Evolutionary conservation across 148 eudicot species (phyloP), one percentile per base, ranked within the genome.

Genomic region (Hydrangea macrophylla): DNA sequence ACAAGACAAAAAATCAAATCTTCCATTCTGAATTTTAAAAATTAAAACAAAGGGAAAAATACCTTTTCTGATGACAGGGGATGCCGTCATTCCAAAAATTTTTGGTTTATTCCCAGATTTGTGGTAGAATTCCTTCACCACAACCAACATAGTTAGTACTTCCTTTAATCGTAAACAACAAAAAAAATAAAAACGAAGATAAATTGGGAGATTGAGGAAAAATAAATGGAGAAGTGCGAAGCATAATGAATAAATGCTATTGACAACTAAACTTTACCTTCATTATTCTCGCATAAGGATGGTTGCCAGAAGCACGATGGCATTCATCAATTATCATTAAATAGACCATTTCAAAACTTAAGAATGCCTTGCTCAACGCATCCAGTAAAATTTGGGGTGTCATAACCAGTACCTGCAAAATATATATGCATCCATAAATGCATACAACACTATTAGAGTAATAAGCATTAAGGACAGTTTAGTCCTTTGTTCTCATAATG

Each of bases 41-140:
- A 15, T 42, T 42, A 42, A 32, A 31, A 48, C 33, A 25, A 51
- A 25, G 25, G 15, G 25, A 37, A 55, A 13, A 30, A 70, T 75
- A 78, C 92, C 92, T 80, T 82, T 86, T 44, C 75, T 80, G 67
- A 74, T 74, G 33, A 84, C 79, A 17, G 86, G 84, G 37, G 84
- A 82, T 39, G 92, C 84, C 12, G 92, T 87, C 88, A 84, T 84
- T 61, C 92, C 88, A 67, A 87, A 87, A 31, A 87, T 68, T 76
- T 78, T 87, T 39, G 92, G 88, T 77, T 75, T 82, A 64, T 45
- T 57, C 40, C 31, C 39, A 39, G 76, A 73, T 70, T 74, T 82
- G 62, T 80, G 81, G 76, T 87, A 87, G 70, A 84, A 87, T 58
- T 87, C 92, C 92, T 87, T 72, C 73, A 79, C 30, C 30, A 11